A percentile compares a stretch with the other conserved stretches of the same genome.
These are phyloP conservation scores for Dothistroma septosporum DNA, from an alignment of 2,329 filamentous ascomycete genomes.

Conservation along the genomic window DNA sequence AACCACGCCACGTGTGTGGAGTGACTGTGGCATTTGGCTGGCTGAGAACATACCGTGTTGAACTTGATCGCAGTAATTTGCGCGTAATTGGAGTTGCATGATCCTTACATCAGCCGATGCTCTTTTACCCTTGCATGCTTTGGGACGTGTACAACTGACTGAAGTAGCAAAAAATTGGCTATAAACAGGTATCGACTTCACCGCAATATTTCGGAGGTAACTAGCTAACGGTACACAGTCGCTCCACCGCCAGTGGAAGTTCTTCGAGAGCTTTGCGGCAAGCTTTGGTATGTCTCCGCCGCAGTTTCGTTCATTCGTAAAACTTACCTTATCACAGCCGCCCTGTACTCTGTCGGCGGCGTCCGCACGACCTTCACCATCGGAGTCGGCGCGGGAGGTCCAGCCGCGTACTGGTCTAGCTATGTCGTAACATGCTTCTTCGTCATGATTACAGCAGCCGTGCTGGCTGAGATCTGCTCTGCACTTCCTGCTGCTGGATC, in stretches of 20 bases:
- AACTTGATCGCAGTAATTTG: slow-evolving; percentile 40
- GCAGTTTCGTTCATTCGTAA: background rate
- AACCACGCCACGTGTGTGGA: slow-evolving; percentile 17
- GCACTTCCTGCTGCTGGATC: slow-evolving; percentile 56
- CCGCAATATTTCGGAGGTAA: background rate
- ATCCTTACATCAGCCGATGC: slow-evolving; percentile 32
- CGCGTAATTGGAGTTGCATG: slow-evolving; percentile 40
- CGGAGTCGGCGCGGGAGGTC: slow-evolving; percentile 58
- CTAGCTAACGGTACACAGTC: slow-evolving; percentile 39
- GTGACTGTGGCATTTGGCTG: slow-evolving; percentile 22
- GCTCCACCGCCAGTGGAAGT: slow-evolving; percentile 54
- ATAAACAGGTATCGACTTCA: slow-evolving; percentile 48
- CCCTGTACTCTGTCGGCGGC: slow-evolving; percentile 57
- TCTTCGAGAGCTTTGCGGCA: slow-evolving; percentile 57
- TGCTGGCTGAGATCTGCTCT: slow-evolving; percentile 59
- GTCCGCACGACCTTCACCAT: slow-evolving; percentile 59
- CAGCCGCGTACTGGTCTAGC: slow-evolving; percentile 60
- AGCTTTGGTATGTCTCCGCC: slow-evolving; percentile 48
- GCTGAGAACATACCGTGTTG: slow-evolving; percentile 39
- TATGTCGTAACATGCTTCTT: slow-evolving; percentile 58
- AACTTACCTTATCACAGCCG: slow-evolving; percentile 42
- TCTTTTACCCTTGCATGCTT: slow-evolving; percentile 14
- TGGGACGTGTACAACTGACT: slow-evolving; percentile 19
- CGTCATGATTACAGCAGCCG: slow-evolving; percentile 58
- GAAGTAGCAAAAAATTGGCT: slow-evolving; percentile 48